Evolutionary conservation across 2,329 filamentous ascomycete genomes (phyloP), one percentile per base, ranked within the genome.

Genomic region (Aspergillus pseudotamarii): DNA sequence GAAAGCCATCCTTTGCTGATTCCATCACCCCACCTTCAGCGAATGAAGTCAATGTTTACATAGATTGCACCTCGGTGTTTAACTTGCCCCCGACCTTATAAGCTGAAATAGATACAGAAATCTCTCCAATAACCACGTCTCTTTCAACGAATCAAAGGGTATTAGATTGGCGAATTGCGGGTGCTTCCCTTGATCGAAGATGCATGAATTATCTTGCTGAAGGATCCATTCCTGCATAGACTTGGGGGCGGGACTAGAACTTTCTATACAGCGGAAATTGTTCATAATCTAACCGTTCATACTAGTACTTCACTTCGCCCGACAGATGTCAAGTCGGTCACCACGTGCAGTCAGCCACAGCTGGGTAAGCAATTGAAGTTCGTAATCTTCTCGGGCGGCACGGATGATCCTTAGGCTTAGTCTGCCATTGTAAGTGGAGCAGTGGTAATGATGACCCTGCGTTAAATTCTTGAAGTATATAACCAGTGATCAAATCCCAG

Each of bases 341-440:
- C 51, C 51, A 55, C 51, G 51, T 55, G 51, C 30, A 21, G 21
- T 26, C 34, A 23, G 14, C 30, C 30, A 54, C 23, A 11, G 14
- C 51, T 9, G 21, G 51, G 21, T 54, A 54, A 55, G 51, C 32
- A 21, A 34, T 38, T 55, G n/a, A 38, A 38, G 51, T 21, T 55
- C 34, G 51, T 55, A 55, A 55, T 55, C 51, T 55, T 55, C 51
- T 55, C 51, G 51, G 51, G 30, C 21, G 34, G 51, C 34, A 41
- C 51, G 21, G 51, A 26, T 38, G 32, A 55, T 38, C 51, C 34
- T 41, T 55, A 38, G 51, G 19, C 28, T 55, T 38, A 55, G 32
- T 38, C 10, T 55, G 9, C 50, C 28, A 48, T 16, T 28, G 45
- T 48, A 48, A 14, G 43, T 9, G 41, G 41, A 43, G 41, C 10